phyloP scores from a whole-genome alignment of 148 eudicot genomes.

The Arbutus unedo region DNA sequence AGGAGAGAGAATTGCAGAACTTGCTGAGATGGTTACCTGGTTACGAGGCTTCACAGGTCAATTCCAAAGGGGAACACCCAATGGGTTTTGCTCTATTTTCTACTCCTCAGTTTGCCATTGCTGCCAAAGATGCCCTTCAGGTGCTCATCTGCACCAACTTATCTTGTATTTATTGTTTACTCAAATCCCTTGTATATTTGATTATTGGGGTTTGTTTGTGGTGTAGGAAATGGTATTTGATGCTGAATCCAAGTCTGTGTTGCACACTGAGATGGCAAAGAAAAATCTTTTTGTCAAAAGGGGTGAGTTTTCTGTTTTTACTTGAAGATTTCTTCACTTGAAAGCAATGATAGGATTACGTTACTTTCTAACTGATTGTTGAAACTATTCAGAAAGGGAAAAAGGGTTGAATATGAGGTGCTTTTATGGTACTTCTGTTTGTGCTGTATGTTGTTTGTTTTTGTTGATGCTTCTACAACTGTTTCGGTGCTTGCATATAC shows the following conservation, averaged over 20 bases:
- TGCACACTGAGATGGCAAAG: conserved; percentile 98
- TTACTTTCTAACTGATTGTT: too few relatives aligned
- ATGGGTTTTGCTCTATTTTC: conserved; percentile 90
- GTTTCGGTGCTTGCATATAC: too few relatives aligned
- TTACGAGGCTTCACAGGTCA: conserved; percentile 97
- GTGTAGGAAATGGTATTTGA: conserved; percentile 81
- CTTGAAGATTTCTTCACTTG: not conserved
- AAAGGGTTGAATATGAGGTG: too few relatives aligned
- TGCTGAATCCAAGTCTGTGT: conserved; percentile 63
- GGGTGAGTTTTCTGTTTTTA: conserved; percentile 42
- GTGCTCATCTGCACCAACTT: conserved; percentile 22
- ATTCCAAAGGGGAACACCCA: conserved; percentile 80
- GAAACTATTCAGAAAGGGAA: too few relatives aligned
- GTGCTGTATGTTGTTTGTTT: too few relatives aligned
- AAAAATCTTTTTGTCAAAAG: conserved; percentile 90
- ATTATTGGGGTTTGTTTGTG: not conserved
- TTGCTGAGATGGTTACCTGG: conserved; percentile 90
- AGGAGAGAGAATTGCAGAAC: conserved; percentile 87
- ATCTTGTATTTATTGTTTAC: not conserved
- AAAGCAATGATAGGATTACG: not conserved
- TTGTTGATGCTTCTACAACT: too few relatives aligned
- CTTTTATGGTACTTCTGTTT: too few relatives aligned
- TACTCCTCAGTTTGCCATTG: conserved; percentile 64
- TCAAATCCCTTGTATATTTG: not conserved
- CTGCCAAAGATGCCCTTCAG: conserved; percentile 93